Conservation (phyloP, 768 basidiomycete genomes). For the Lactifluus volemus region DNA sequence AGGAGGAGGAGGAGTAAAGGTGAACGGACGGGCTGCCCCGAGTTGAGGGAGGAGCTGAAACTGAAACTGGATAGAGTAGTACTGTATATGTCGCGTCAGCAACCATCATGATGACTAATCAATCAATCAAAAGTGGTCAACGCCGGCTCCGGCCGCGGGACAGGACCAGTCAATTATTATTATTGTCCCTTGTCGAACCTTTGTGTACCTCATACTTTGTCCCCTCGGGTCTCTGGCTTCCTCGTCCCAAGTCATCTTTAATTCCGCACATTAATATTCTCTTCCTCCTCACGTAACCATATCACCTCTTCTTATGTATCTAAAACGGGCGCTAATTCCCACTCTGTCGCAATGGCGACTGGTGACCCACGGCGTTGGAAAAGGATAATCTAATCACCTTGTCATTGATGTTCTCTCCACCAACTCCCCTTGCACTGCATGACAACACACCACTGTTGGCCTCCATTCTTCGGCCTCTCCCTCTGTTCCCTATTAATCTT, state of each 20-base stretch:
- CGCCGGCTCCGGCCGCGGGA: no score
- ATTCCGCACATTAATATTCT: neutral
- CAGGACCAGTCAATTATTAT: neutral
- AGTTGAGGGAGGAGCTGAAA: no score
- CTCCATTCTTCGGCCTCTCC: neutral
- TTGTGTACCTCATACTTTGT: neutral
- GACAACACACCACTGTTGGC: constrained; percentile 3
- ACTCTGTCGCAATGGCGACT: constrained; percentile 19
- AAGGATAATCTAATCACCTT: constrained; percentile 3
- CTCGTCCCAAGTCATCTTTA: neutral
- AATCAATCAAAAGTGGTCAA: no score
- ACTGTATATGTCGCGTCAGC: no score
- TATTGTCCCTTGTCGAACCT: neutral
- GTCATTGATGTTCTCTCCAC: constrained; percentile 8
- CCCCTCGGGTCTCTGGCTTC: neutral
- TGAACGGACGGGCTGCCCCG: no score
- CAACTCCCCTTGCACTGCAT: constrained; percentile 8
- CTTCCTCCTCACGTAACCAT: neutral
- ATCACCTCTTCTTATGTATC: neutral
- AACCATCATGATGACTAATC: no score
- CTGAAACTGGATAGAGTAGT: no score
- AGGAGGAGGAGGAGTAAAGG: no score
- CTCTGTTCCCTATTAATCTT: neutral
- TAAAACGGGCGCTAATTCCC: constrained; percentile 3
- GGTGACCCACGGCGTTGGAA: neutral